Evolutionary conservation across 495 filamentous ascomycete species (phyloP).

Genomic region (Penicillium roqueforti): DNA sequence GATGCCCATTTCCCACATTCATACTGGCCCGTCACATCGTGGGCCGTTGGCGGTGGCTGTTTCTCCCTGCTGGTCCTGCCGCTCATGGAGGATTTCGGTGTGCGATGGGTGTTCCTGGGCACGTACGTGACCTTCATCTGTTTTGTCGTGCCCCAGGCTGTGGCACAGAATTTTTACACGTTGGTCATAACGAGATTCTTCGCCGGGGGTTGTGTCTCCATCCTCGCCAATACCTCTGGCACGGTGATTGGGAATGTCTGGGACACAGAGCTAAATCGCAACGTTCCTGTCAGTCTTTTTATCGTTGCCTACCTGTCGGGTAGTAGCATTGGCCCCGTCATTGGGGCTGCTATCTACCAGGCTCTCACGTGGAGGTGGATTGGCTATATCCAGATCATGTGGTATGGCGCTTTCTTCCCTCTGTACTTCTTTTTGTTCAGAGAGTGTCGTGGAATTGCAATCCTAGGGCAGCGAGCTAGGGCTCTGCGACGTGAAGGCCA

Average conservation of each 20-base stretch:
- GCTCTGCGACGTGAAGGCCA: conserved; percentile 27
- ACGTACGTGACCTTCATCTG: conserved; percentile 43
- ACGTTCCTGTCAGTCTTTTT: conserved; percentile 46
- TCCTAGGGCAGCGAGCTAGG: conserved; percentile 35
- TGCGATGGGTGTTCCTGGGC: conserved; percentile 42
- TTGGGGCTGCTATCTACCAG: conserved; percentile 40
- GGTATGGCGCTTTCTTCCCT: conserved; percentile 38
- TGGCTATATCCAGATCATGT: conserved; percentile 46
- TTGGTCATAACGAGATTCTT: conserved; percentile 47
- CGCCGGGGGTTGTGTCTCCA: conserved; percentile 42
- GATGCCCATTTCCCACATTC: conserved; percentile 48
- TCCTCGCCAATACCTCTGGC: conserved; percentile 43
- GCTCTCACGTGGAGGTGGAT: conserved; percentile 47
- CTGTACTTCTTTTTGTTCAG: conserved; percentile 36
- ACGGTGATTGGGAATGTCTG: conserved; percentile 49
- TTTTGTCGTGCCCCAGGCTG: conserved; percentile 45
- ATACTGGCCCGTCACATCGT: conserved; percentile 50
- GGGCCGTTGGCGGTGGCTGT: conserved; percentile 46
- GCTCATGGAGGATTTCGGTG: conserved; percentile 50
- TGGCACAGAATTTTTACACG: conserved; percentile 49
- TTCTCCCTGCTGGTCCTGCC: conserved; percentile 47
- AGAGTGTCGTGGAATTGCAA: conserved; percentile 42
- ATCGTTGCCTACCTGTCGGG: conserved; percentile 41
- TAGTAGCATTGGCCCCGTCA: conserved; percentile 45
- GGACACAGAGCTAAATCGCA: conserved; percentile 34